These are phyloP conservation scores for Beauveria caledonica DNA, from an alignment of 2,329 filamentous ascomycete genomes.

Conservation along the genomic window DNA sequence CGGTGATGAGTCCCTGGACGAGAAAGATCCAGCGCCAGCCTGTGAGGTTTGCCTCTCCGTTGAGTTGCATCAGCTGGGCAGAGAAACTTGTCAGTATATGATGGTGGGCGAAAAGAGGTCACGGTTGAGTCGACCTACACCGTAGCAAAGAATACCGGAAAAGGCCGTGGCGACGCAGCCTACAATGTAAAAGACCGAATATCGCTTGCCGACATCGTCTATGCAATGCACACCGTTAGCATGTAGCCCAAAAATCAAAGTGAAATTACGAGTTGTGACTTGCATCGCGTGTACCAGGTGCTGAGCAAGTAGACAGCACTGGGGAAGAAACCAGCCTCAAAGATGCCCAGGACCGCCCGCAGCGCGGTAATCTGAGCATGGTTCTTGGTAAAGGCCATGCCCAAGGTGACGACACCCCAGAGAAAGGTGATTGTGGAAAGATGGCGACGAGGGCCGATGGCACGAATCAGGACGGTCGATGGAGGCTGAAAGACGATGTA, in stretches of 20 bases:
- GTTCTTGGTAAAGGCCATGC: conserved; percentile 53
- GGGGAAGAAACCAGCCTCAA: conserved; percentile 67
- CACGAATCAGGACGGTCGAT: conserved; percentile 59
- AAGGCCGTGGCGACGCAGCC: conserved; percentile 59
- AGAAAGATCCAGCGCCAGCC: conserved; percentile 65
- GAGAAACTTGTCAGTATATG: not conserved
- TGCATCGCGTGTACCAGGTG: conserved; percentile 63
- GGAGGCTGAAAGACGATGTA: conserved; percentile 67
- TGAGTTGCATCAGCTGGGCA: conserved; percentile 50
- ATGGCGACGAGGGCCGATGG: conserved; percentile 53
- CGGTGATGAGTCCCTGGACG: conserved; percentile 46
- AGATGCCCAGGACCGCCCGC: conserved; percentile 51
- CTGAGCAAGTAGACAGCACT: conserved; percentile 63
- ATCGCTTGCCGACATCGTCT: conserved; percentile 63
- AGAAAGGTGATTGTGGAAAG: conserved; percentile 44
- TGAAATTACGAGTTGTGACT: conserved; percentile 17
- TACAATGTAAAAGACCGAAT: conserved; percentile 61
- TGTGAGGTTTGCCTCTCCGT: conserved; percentile 42
- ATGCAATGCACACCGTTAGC: not conserved
- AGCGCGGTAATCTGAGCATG: conserved; percentile 46
- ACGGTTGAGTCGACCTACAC: conserved; percentile 33
- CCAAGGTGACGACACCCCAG: conserved; percentile 56
- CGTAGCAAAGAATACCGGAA: conserved; percentile 61
- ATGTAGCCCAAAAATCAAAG: not conserved
- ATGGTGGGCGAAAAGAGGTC: not conserved